Base-by-base conservation (phyloP, 768 basidiomycete species). In the Mycena epipterygia region DNA sequence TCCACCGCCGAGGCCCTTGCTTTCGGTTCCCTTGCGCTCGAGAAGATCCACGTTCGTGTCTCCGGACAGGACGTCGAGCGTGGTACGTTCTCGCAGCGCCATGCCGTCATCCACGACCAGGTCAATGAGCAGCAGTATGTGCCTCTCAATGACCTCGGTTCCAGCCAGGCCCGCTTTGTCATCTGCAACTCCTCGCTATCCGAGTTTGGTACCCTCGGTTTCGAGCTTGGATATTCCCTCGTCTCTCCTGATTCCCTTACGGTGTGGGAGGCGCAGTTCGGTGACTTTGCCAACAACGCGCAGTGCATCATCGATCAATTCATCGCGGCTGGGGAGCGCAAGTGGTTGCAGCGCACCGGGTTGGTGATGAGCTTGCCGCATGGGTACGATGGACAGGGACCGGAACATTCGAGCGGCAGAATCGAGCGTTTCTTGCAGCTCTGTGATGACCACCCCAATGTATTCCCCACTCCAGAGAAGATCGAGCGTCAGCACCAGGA, bases 231-330 rank as follows among this genome's bases (percentile, higher is more conserved):
- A 12, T 99, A 99, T 82, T 99, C 98, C 8, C 91, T 99, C 72
- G 98, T 99, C 62, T 97, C 96, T 17, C 98, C 97, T 23, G 91
- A 95, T 77, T 86, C 91, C 30, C 87, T 99, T 73, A 95, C 95
- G 19, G 92, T 99, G 77, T 99, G 97, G 98, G 98, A 99, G 80
- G 98, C 97, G 19, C 97, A 99, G 80, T 97, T 99, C 77, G 97
- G 97, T 79, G 97, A 98, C 83, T 99, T 98, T 79, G 96, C 93
- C 37, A 98, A 99, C 85, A 97, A 95, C 74, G 97, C 97, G 3
- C 97, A 98, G 81, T 93, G 92, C 80, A 97, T 99, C 81, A 98
- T 99, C 76, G 97, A 99, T 79, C 98, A 99, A 81, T 99, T 98
- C 85, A 95, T 99, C 72, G 95, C 96, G 25, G 92, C 97, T 29